A percentile compares a stretch with the other conserved stretches of the same genome.
These are phyloP conservation scores for Xylaria arbuscula DNA, from an alignment of 2,329 filamentous ascomycete species.

Conservation along the genomic window DNA sequence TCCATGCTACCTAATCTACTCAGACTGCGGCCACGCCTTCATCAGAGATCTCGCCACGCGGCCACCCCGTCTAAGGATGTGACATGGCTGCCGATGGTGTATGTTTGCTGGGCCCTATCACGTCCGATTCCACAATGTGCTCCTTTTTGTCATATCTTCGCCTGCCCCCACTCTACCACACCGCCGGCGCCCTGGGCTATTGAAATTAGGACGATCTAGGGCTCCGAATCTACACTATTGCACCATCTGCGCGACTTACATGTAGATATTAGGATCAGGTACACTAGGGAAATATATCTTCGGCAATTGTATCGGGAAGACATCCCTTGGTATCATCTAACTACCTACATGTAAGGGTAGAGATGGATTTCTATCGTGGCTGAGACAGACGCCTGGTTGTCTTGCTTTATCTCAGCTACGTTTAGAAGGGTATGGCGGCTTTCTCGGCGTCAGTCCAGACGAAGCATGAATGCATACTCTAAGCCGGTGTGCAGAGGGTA, in stretches of 20 bases:
- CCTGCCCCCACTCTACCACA: background rate
- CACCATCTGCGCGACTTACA: background rate
- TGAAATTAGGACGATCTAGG: background rate
- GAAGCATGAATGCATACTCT: background rate
- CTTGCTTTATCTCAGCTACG: background rate
- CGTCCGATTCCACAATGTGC: background rate
- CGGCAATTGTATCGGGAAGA: background rate
- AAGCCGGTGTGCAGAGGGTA: background rate
- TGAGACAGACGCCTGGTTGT: background rate
- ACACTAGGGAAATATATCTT: background rate
- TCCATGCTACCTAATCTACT: background rate
- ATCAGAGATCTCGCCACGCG: background rate
- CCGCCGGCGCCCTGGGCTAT: background rate
- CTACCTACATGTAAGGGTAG: background rate
- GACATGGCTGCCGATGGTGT: background rate
- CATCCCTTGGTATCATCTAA: background rate
- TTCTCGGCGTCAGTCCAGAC: background rate
- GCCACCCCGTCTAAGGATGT: background rate
- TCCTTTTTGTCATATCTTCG: background rate
- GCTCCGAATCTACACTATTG: background rate
- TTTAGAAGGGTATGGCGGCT: background rate
- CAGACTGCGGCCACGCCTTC: background rate
- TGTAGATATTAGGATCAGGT: background rate
- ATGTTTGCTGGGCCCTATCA: background rate
- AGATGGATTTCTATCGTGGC: background rate